Percentiles rank a stretch among this genome's conserved stretches.
Evolutionary conservation across 1,284 basidiomycete species (phyloP).

Genomic region (Trichosporon asahii): DNA sequence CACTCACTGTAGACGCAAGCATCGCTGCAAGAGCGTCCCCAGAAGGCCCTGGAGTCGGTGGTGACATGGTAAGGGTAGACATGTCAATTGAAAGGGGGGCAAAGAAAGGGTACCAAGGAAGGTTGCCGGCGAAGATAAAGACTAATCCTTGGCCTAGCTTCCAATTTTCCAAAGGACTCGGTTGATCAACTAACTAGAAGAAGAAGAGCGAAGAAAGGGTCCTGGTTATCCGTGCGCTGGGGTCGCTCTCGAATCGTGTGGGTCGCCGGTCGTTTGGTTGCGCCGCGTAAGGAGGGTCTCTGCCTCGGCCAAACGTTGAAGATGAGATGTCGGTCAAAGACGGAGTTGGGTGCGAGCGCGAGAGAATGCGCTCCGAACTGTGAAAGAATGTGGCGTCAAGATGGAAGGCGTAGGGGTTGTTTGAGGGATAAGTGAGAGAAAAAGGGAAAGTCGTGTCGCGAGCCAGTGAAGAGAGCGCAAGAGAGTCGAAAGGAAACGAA

Average conservation of each 20-base stretch:
- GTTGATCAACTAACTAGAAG: neutral
- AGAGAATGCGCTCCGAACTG: neutral
- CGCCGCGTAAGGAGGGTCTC: neutral
- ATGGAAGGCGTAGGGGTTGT: neutral
- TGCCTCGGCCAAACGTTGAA: neutral
- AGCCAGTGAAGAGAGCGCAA: neutral
- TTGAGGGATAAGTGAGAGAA: constrained; percentile 7
- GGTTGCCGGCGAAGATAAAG: neutral
- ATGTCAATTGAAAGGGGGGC: constrained; percentile 4
- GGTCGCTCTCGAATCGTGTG: neutral
- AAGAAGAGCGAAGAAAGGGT: neutral
- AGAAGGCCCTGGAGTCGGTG: constrained; percentile 9
- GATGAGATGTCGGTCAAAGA: constrained; percentile 2
- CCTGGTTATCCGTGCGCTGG: neutral
- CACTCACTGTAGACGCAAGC: constrained; percentile 1
- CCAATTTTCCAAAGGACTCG: neutral
- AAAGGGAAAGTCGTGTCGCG: neutral
- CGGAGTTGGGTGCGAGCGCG: constrained; percentile 1
- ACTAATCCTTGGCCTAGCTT: neutral
- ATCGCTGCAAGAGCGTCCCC: constrained; percentile 6
- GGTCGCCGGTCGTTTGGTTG: neutral
- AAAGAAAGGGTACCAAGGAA: neutral
- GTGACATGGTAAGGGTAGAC: constrained; percentile 9
- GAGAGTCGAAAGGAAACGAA: neutral
- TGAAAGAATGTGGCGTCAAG: neutral